phyloP scores from a whole-genome alignment of 148 eudicot species.

The Mesembryanthemum crystallinum region DNA sequence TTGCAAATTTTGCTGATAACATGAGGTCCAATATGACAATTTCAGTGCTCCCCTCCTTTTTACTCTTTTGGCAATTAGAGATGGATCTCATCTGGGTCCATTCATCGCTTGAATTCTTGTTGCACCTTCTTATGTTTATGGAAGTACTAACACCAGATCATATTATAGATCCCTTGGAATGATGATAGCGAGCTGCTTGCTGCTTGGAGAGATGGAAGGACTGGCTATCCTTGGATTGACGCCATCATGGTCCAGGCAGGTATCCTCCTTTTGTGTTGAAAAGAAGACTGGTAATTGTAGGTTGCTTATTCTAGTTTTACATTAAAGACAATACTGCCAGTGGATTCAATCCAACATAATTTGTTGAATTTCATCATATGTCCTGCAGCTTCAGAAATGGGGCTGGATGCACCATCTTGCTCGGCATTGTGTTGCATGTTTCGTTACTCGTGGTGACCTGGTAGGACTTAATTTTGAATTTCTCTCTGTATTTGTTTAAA shows the following conservation, averaged over 20 bases:
- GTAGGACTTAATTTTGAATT: slow-evolving; percentile 30
- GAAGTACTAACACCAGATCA: background rate
- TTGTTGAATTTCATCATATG: background rate
- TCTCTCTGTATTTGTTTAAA: slow-evolving; percentile 5
- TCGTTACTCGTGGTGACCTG: slow-evolving; percentile 92
- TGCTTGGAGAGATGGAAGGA: slow-evolving; percentile 94
- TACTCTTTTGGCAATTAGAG: no score
- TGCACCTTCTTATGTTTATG: background rate
- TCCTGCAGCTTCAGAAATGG: slow-evolving; percentile 73
- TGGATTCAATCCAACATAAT: background rate
- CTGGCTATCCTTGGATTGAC: slow-evolving; percentile 98
- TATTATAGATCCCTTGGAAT: slow-evolving; percentile 79
- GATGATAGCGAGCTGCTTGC: slow-evolving; percentile 58
- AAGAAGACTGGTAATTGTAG: background rate
- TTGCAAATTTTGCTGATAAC: no score
- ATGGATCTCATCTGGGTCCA: background rate
- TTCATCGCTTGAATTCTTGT: background rate
- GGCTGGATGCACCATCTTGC: slow-evolving; percentile 99
- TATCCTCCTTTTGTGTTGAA: slow-evolving; percentile 10
- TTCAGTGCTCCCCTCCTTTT: no score
- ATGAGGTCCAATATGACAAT: no score
- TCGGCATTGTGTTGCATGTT: slow-evolving; percentile 90
- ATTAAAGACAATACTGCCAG: background rate
- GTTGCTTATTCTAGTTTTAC: background rate
- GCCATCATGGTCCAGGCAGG: slow-evolving; percentile 92